Evolutionary conservation across 2,329 filamentous ascomycete genomes (phyloP), one percentile per base, ranked within the genome.

Genomic region (Alternaria gaisen): DNA sequence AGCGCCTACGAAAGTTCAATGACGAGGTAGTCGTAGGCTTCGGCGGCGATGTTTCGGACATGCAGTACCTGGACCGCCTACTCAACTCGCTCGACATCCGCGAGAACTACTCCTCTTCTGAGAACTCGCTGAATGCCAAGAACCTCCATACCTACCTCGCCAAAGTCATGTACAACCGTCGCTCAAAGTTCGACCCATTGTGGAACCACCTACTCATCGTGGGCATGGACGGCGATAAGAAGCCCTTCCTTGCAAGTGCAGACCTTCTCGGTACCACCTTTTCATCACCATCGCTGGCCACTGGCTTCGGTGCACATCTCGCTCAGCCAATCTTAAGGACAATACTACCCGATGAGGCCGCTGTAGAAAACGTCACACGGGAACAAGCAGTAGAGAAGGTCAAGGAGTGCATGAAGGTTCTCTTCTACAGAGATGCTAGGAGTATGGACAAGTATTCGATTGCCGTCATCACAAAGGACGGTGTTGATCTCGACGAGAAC

Each of bases 31-130:
- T 98, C 62, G 86, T 99, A 76, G 95, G 95, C 74, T 97, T 98
- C 83, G 93, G 93, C 79, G 95, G 95, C 80, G 95, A 99, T 83
- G 90, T 99, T 72, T 97, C 92, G 67, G 95, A 99, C 84, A 98
- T 99, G 95, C 95, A 99, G 85, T 96, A 96, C 84, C 89, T 99
- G 70, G 91, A 97, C 87, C 90, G 95, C 72, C 88, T 97, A 75
- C 90, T 99, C 71, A 90, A 87, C 76, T 91, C 92, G 65, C 90
- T 98, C 72, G 89, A 91, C 78, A 93, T 96, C 80, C 87, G 91
- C 79, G 94, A 98, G 85, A 91, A 93, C 77, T 98, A 99, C 85
- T 86, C 86, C 60, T 77, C 80, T 68, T 79, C 71, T 74, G 81
- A 75, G 63, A 82, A 73, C 81, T 83, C 73, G 38, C 90, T 99